These are phyloP conservation scores for Lanzia echinophila DNA, from an alignment of 2,329 filamentous ascomycete species.

Conservation along the genomic window DNA sequence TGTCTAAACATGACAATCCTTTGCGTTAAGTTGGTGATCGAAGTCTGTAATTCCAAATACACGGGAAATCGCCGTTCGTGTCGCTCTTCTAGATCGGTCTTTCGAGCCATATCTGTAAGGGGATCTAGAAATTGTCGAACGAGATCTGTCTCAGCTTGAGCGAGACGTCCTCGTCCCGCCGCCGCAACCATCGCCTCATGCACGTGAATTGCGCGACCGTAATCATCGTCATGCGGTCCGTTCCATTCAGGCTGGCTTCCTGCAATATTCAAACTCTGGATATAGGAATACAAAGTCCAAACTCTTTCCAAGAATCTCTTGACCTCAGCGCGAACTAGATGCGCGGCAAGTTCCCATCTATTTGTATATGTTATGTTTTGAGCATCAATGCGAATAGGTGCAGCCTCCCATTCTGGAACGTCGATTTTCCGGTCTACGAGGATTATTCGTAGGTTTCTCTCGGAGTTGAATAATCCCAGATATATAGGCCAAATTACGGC, in stretches of 20 bases:
- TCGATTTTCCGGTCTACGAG: neutral
- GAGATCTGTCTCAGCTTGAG: neutral
- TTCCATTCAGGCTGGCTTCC: conserved; percentile 5
- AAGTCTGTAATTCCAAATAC: conserved; percentile 1
- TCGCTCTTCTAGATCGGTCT: conserved; percentile 2
- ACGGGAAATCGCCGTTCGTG: conserved; percentile 4
- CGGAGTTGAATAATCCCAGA: conserved; percentile 6
- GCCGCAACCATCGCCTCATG: conserved; percentile 1
- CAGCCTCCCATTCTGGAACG: neutral
- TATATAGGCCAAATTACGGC: conserved; percentile 3
- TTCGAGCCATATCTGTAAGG: neutral
- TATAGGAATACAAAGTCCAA: neutral
- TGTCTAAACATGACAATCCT: conserved; percentile 2
- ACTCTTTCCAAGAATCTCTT: neutral
- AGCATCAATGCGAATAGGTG: neutral
- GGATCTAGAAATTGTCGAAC: conserved; percentile 3
- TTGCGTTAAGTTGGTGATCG: conserved; percentile 1
- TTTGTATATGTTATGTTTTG: neutral
- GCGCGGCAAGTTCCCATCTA: conserved; percentile 1
- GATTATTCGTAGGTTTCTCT: neutral
- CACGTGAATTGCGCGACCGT: conserved; percentile 6
- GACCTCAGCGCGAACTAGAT: conserved; percentile 1
- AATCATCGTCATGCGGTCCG: conserved; percentile 5
- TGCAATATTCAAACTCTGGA: neutral
- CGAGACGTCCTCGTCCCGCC: neutral